Evolutionary conservation across 2,329 filamentous ascomycete species (phyloP).

Genomic region (Xenosphaeropsis pyriputrescens): DNA sequence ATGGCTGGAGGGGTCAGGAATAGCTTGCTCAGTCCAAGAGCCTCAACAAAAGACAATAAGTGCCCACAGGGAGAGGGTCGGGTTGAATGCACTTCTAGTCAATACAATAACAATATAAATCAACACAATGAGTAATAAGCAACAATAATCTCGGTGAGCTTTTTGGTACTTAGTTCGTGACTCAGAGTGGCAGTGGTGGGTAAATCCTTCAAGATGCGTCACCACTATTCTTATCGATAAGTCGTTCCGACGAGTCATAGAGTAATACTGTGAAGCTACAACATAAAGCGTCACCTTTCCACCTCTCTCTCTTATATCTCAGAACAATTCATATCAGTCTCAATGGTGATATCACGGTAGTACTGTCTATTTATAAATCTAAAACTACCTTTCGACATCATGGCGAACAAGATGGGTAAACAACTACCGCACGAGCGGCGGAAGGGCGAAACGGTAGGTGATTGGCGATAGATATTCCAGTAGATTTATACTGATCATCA

Average conservation of each 20-base stretch:
- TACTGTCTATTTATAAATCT: no score
- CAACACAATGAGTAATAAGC: no score
- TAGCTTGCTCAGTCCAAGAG: no score
- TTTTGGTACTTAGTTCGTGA: constrained; percentile 4
- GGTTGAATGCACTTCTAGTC: no score
- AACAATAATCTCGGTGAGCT: neutral
- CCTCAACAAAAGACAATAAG: no score
- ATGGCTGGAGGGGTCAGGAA: no score
- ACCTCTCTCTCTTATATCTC: no score
- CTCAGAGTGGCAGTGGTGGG: constrained; percentile 2
- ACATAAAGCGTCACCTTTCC: constrained; percentile 7
- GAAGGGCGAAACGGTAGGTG: constrained; percentile 67
- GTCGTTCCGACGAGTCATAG: constrained; percentile 8
- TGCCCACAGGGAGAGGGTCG: no score
- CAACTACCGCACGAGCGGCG: constrained; percentile 64
- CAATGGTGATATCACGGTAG: no score
- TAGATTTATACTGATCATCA: constrained; percentile 1
- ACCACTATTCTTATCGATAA: constrained; percentile 16
- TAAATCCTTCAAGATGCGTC: constrained; percentile 7
- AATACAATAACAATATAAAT: no score
- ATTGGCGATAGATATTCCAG: neutral
- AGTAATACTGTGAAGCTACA: constrained; percentile 9
- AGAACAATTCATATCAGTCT: no score
- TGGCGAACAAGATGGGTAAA: constrained; percentile 41
- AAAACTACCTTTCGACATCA: constrained; percentile 16